phyloP scores from a whole-genome alignment of 306 rosid genomes.

The Glycine latifolia region DNA sequence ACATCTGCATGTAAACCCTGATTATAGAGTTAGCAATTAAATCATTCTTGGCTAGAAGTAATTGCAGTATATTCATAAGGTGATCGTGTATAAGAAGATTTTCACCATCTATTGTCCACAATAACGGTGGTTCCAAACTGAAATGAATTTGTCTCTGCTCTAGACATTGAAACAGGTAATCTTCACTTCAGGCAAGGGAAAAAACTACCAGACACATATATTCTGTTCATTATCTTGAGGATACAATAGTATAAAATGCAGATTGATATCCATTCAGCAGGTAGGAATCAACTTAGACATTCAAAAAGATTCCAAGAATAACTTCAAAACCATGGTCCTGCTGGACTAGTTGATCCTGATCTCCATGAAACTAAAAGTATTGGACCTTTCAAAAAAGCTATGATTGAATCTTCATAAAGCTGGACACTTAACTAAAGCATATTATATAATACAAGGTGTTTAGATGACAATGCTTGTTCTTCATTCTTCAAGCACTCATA shows the following conservation, averaged over 20 bases:
- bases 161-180: too few relatives aligned
- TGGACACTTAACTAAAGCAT: background rate
- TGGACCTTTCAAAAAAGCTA: slow-evolving; percentile 1
- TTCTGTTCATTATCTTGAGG: background rate
- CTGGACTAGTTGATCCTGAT: background rate
- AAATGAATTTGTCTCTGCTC: too few relatives aligned
- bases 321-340: background rate
- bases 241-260: background rate
- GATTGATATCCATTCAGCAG: background rate
- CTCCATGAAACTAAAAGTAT: background rate
- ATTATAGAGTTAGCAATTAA: background rate
- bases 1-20: background rate
- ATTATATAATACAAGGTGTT: background rate
- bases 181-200: too few relatives aligned
- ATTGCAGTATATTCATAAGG: background rate
- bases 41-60: background rate
- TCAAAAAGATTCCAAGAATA: background rate
- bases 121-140: too few relatives aligned
- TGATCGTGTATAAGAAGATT: too few relatives aligned
- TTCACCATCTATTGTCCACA: too few relatives aligned
- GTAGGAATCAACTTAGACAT: background rate
- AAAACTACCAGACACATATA: too few relatives aligned
- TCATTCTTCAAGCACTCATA: too few relatives aligned
- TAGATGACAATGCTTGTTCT: too few relatives aligned
- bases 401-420: background rate